Evolutionary conservation across 2,329 filamentous ascomycete species (phyloP), one percentile per base, ranked within the genome.

Genomic region (Dactylellina leptospora): DNA sequence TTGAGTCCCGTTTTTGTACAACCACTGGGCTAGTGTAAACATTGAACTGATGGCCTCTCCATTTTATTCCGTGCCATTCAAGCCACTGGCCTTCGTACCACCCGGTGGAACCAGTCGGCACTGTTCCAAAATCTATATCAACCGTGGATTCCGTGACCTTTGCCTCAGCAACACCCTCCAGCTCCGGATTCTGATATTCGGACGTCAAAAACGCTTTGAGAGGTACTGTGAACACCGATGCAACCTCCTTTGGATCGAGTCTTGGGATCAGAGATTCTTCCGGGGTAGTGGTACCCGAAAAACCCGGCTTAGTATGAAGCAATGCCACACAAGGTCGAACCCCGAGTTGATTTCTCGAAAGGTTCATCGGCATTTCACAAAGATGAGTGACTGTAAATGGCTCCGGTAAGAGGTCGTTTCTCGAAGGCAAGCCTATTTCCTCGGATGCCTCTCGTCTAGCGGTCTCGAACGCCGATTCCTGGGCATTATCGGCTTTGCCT

Each of bases 61-160:
- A 97, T n/a, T 85, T 85, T 55, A 83, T 82, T 74, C 89, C 86
- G 79, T 95, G 87, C 88, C 89, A 96, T 74, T 87, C 83, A 58
- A 88, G 86, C 93, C 93, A 97, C 27, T 81, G 82, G 6, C 93
- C 93, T 68, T 89, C 84, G 82, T 97, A 97, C 93, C 93, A 97
- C 62, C 87, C 84, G 6, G 81, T 33, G 79, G 82, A 60, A 80
- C 85, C 74, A 80, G 80, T 75, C 51, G 68, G 68, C 13, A 72
- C 59, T 2, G 59, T 59, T 20, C 68, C 68, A 79, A 80, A 13
- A 79, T 77, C 20, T 74, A 74, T 76, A 75, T 77, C 82, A 75
- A 53, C 74, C 60, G 72, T 80, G 72, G 74, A 79, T 51, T 74
- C 78, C 45, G 59, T 75, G 0, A 78, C 44, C 1, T 27, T 55